These are phyloP conservation scores for Huiozyma sinensis DNA, from an alignment of 805 yeast genomes.

Conservation along the genomic window DNA sequence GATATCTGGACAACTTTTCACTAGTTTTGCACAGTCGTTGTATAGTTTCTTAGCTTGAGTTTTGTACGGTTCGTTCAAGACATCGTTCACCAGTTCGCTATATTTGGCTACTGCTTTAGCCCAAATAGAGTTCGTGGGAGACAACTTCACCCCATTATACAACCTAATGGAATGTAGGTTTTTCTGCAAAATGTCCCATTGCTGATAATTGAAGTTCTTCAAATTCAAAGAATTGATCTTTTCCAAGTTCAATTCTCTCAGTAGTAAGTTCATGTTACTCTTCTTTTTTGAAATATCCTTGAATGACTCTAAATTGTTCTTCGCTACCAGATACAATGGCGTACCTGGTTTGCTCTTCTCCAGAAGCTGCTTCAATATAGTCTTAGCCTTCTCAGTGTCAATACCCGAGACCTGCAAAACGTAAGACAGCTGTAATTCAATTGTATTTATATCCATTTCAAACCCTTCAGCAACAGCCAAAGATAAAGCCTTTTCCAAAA, in stretches of 20 bases:
- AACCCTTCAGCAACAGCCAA: conserved; percentile 32
- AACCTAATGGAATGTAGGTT: conserved; percentile 18
- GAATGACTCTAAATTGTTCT: conserved; percentile 25
- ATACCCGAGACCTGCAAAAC: conserved; percentile 35
- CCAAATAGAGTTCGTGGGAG: conserved; percentile 9
- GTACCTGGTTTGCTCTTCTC: conserved; percentile 14
- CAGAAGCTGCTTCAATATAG: conserved; percentile 29
- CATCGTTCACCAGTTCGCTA: conserved; percentile 11
- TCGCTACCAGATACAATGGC: conserved; percentile 23
- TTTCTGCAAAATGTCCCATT: conserved; percentile 16
- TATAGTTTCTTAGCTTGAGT: conserved; percentile 24
- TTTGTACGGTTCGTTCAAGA: conserved; percentile 19
- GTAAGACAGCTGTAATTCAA: conserved; percentile 49
- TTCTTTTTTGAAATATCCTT: conserved; percentile 23
- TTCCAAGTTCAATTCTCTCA: conserved; percentile 28
- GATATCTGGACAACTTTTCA: not conserved
- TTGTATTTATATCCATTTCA: conserved; percentile 47
- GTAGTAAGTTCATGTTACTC: conserved; percentile 21
- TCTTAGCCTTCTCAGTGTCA: conserved; percentile 28
- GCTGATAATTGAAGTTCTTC: conserved; percentile 18
- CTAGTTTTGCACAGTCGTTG: conserved; percentile 5
- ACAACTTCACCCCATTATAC: conserved; percentile 18
- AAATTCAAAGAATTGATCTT: conserved; percentile 12
- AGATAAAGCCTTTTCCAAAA: conserved; percentile 36
- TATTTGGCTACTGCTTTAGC: conserved; percentile 12